Evolutionary conservation across 768 basidiomycete genomes (phyloP).

Genomic region (Rhizopogon roseolus): DNA sequence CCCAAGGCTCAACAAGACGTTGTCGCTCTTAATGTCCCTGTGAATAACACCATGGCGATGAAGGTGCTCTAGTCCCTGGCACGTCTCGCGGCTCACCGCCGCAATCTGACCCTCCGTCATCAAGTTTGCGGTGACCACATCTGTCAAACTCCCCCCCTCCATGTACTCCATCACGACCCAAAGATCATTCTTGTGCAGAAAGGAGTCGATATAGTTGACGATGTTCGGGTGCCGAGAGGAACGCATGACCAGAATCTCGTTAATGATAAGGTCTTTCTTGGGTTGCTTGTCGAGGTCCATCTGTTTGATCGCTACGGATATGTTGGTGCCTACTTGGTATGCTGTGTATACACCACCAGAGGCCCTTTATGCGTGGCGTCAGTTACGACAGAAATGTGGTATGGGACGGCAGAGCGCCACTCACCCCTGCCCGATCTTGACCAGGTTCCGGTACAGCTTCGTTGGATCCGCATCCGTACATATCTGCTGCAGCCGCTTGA

Average conservation of each 20-base stretch:
- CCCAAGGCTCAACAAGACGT: slow-evolving; percentile 85
- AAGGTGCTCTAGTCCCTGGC: slow-evolving; percentile 90
- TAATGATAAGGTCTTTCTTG: slow-evolving; percentile 99
- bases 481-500: slow-evolving; percentile 86
- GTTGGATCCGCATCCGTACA: slow-evolving; percentile 99
- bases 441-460: slow-evolving; percentile 82
- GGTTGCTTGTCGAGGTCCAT: slow-evolving; percentile 99
- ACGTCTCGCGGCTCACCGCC: slow-evolving; percentile 89
- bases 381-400: background rate
- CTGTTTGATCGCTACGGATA: slow-evolving; percentile 97
- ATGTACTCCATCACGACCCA: slow-evolving; percentile 99
- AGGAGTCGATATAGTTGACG: slow-evolving; percentile 99
- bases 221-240: slow-evolving; percentile 97
- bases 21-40: slow-evolving; percentile 98
- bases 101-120: slow-evolving; percentile 99
- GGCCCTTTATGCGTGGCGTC: slow-evolving; percentile 47
- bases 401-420: slow-evolving; percentile 22
- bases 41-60: slow-evolving; percentile 98
- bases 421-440: slow-evolving; percentile 98
- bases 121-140: slow-evolving; percentile 83
- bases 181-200: slow-evolving; percentile 94
- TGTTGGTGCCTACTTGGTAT: slow-evolving; percentile 92
- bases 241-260: slow-evolving; percentile 99
- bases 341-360: slow-evolving; percentile 98
- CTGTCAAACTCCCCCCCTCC: slow-evolving; percentile 93